Evolutionary conservation across 345 rosid species (phyloP), one percentile per base, ranked within the genome.

Genomic region (Laguncularia racemosa): DNA sequence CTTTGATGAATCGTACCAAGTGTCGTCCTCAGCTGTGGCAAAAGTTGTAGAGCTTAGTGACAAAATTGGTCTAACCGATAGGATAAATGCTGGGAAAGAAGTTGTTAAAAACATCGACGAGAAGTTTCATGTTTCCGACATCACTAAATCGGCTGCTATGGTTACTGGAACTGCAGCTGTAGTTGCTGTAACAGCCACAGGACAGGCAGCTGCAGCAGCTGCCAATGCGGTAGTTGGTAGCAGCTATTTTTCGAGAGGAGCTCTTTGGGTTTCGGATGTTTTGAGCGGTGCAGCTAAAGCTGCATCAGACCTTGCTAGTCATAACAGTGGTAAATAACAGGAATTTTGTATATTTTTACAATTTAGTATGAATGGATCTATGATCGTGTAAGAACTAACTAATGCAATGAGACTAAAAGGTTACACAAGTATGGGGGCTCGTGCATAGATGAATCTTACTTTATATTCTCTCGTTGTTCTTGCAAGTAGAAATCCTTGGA

Each of bases 221-320:
- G 82, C 83, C 0, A 72, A 61, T 60, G 83, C 87, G 38, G 79
- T 81, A 13, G 84, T 74, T 44, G 86, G 81, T 61, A 92, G 93
- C 84, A 71, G 62, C 55, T 84, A 83, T 74, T 86, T 88, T 55
- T 91, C 95, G 46, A 83, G 73, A 69, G 96, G 96, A 59, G 88
- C 90, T 58, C 81, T 84, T 11, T 88, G 89, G 98, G 80, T 86
- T 69, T 88, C 98, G 0, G 84, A 68, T 60, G 78, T 64, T 44
- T 73, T 88, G 75, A 70, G 63, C 21, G 83, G 70, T 2, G 95
- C 89, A 12, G 90, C 92, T 12, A 68, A 82, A 74, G 83, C 84
- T 16, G 78, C 90, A 3, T 91, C 92, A 50, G 87, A 81, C 58
- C 63, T 88, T 50, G 96, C 83, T 56, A 70, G 67, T 53, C 84